Base-by-base conservation (phyloP, 2,329 filamentous ascomycete genomes). In the Talaromyces verruculosus region DNA sequence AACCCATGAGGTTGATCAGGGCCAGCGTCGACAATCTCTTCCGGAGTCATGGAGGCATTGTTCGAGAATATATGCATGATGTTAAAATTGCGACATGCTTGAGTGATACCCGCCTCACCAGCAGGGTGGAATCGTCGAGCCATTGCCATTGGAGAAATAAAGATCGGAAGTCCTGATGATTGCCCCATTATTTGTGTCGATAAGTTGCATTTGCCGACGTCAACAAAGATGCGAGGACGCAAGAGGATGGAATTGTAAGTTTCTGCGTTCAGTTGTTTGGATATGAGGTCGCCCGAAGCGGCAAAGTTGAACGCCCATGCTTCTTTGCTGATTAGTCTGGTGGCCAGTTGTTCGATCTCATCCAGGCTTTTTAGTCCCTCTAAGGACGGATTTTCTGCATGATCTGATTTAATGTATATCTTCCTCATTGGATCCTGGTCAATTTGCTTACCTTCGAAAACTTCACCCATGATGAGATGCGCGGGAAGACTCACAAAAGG, bases 301-400 rank as follows among this genome's bases (percentile, higher is more conserved):
- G 93, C 97, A 81, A 87, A 96, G 83, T 98, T 98, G 82, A 98
- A 98, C 53, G 92, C 91, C 92, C 92, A 97, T 49, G 90, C 92
- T 80, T 94, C 96, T 70, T 87, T 85, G 70, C 88, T 90, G 66
- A 98, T 88, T 71, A 89, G 88, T 75, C 89, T 90, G 30, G 90
- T 91, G 17, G 93, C 94, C 47, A 90, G 87, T 63, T 86, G 84
- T 79, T 97, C 93, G 70, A 98, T 91, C 77, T 98, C 95, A 74
- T 96, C 88, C 61, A 98, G 83, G 75, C 97, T 98, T 67, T 98
- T 84, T 67, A 93, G 87, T 63, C 85, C 87, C 73, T 88, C 87
- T 72, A 92, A 81, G 22, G 84, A 87, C 28, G 85, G 84, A 22
- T 22, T 5, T 15, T 19, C 51, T 55, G n/a, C 7, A 22, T 37